Conservation (phyloP, 306 rosid species). For the Inga laurina region DNA sequence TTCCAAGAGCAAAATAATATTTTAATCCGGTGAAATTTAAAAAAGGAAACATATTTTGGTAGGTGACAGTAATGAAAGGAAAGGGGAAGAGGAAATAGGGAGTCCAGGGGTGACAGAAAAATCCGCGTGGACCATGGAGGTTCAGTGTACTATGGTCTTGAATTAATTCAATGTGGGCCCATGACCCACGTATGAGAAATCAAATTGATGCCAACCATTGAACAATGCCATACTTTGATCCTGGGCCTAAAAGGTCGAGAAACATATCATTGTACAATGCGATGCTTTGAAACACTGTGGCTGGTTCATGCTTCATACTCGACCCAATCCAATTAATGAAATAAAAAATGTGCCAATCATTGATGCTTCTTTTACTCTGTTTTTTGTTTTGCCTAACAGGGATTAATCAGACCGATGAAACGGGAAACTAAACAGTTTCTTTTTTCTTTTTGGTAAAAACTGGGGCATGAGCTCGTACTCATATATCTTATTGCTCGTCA, state of each 20-base stretch:
- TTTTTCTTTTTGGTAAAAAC: no score
- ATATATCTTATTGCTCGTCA: no score
- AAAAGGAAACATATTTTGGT: background rate
- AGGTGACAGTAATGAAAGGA: background rate
- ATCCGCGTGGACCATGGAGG: background rate
- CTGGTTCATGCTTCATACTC: background rate
- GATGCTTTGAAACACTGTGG: background rate
- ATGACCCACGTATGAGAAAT: background rate
- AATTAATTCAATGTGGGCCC: background rate
- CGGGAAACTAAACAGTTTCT: no score
- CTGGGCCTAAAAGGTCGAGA: background rate
- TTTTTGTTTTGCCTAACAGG: background rate
- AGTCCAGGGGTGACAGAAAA: background rate
- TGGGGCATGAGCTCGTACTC: no score
- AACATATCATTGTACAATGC: background rate
- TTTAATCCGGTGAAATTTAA: background rate
- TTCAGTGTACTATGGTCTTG: background rate
- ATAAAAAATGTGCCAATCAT: background rate
- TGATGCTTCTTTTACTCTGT: background rate
- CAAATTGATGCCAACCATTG: background rate
- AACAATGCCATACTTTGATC: background rate
- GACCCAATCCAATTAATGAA: background rate
- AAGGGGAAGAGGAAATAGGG: background rate
- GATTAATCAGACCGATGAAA: no score
- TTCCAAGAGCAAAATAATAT: background rate